Base-by-base conservation (phyloP, 441 rosid species). In the Flueggea neowawraea region DNA sequence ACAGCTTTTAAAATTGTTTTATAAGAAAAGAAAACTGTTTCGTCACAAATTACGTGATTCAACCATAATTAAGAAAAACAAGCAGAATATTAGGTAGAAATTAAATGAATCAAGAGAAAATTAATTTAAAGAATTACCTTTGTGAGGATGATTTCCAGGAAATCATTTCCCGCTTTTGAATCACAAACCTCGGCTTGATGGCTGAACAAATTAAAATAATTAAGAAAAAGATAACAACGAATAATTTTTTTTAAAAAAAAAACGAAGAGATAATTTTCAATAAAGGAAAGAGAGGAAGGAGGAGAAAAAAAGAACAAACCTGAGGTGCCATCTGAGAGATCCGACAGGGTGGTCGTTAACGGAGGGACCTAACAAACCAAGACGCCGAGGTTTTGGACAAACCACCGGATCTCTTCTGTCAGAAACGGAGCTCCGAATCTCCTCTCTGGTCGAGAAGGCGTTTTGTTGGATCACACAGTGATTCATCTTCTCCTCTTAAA, bases 301-400 rank as follows among this genome's bases (percentile, higher is more conserved):
- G 28, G 28, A 2, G 1, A 22, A 22, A 22, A 22, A 61, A 31
- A 7, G 12, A 12, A 28, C 15, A n/a, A 22, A 90, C 98, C 87
- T 79, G 56, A 84, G 73, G 61, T 83, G 88, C 85, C 84, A 87
- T 62, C 89, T 77, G 52, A 80, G 76, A 72, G 91, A 80, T 71
- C 83, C 70, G 63, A 78, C 66, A 33, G 83, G 80, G 60, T 75
- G 82, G 70, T 87, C 89, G 71, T 60, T 69, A 61, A 65, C n/a
- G 73, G 78, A 12, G 51, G 76, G 36, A 69, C 68, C 64, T 6
- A 76, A 66, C 6, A 72, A 62, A 47, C 83, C 80, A 16, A 87
- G 49, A 52, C 97, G 98, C 31, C 93, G 88, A 2, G 97, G 97
- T 60, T 84, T 84, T 4, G 97, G 99, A 41, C 96, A 89, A 69